Conservation (phyloP, 2,329 filamentous ascomycete genomes). For the Bipolaris gigantea region DNA sequence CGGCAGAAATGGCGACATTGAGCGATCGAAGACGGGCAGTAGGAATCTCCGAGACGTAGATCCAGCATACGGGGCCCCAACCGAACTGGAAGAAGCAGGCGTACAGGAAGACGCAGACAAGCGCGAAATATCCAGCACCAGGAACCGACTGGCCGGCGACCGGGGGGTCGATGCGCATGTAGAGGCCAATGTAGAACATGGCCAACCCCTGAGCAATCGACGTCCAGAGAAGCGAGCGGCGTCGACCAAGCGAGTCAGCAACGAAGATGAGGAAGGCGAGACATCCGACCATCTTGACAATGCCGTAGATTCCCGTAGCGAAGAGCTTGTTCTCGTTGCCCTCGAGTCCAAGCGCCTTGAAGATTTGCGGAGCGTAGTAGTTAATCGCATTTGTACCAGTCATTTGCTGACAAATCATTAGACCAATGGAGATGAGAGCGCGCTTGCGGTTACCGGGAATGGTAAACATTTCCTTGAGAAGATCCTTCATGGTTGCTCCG, state of each 20-base stretch:
- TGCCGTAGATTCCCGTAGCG: constrained; percentile 73
- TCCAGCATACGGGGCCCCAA: constrained; percentile 74
- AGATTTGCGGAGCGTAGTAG: constrained; percentile 72
- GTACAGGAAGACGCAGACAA: constrained; percentile 73
- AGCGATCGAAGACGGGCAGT: constrained; percentile 66
- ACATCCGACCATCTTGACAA: constrained; percentile 69
- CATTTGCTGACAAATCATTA: constrained; percentile 72
- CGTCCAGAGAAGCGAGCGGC: constrained; percentile 65
- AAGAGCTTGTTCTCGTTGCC: constrained; percentile 64
- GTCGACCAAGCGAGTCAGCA: constrained; percentile 69
- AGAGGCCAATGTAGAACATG: constrained; percentile 74
- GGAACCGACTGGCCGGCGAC: constrained; percentile 58
- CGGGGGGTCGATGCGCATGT: constrained; percentile 65
- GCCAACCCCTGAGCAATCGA: constrained; percentile 62
- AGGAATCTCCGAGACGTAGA: constrained; percentile 71
- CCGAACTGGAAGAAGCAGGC: constrained; percentile 63
- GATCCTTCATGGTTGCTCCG: constrained; percentile 50
- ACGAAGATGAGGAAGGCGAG: constrained; percentile 66
- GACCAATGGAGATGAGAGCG: constrained; percentile 64
- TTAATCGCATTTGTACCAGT: constrained; percentile 59
- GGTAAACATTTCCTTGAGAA: constrained; percentile 50
- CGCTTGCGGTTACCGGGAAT: constrained; percentile 60
- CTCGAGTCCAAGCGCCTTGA: constrained; percentile 64
- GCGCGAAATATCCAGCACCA: constrained; percentile 68
- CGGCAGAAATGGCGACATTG: constrained; percentile 69